Percentiles rank a stretch among this genome's conserved stretches.
phyloP scores from a whole-genome alignment of 2,329 filamentous ascomycete species.

The Fusarium citri region DNA sequence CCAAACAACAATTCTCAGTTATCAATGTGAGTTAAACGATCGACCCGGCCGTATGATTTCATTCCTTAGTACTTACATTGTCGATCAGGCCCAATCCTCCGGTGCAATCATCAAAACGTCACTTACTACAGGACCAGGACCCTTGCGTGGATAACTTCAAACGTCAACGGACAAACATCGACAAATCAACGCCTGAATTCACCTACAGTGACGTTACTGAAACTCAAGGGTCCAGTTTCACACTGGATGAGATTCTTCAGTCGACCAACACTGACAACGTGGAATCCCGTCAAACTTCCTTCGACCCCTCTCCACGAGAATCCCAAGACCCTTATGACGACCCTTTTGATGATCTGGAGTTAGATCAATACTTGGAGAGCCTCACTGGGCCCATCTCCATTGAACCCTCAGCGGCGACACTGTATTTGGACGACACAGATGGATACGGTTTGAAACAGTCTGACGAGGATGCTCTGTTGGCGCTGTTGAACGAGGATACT shows the following conservation, averaged over 20 bases:
- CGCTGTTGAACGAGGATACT: conserved; percentile 20
- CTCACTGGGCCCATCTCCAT: background rate
- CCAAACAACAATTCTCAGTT: conserved; percentile 25
- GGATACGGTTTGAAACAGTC: conserved; percentile 17
- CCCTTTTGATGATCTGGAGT: conserved; percentile 32
- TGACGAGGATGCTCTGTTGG: conserved; percentile 29
- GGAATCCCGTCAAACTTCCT: conserved; percentile 6
- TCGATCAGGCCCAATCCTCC: conserved; percentile 23
- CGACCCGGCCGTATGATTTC: conserved; percentile 33
- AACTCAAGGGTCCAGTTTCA: conserved; percentile 18
- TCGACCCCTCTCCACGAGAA: conserved; percentile 1
- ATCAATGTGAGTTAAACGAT: conserved; percentile 32
- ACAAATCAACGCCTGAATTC: conserved; percentile 15
- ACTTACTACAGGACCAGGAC: conserved; percentile 12
- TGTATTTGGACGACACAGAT: conserved; percentile 1
- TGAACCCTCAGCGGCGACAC: background rate
- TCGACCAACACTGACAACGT: conserved; percentile 16
- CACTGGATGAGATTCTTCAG: conserved; percentile 2
- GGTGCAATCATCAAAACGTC: conserved; percentile 34
- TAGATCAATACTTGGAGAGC: conserved; percentile 29
- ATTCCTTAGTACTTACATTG: conserved; percentile 29
- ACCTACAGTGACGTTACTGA: conserved; percentile 10
- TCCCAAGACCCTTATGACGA: conserved; percentile 18
- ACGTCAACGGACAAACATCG: conserved; percentile 24
- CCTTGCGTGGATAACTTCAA: conserved; percentile 18